These are phyloP conservation scores for Gardenia jasminoides DNA, from an alignment of 257 asterid genomes.

Conservation along the genomic window DNA sequence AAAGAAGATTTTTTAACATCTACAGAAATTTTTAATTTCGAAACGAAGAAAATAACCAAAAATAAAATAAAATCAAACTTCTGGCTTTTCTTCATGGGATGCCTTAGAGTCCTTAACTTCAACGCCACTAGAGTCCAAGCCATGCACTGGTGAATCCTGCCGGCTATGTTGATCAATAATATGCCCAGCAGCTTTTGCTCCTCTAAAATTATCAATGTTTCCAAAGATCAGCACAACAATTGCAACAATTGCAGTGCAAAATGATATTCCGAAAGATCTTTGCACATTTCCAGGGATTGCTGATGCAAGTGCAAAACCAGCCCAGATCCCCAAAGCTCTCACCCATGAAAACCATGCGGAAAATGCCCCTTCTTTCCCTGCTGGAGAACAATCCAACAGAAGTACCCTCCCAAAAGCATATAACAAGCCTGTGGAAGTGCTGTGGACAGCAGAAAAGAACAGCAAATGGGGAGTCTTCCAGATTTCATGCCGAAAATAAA, in stretches of 20 bases:
- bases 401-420: slow-evolving; percentile 84
- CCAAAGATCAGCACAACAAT: slow-evolving; percentile 66
- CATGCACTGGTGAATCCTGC: slow-evolving; percentile 45
- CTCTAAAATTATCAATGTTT: slow-evolving; percentile 68
- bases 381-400: slow-evolving; percentile 77
- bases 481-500: slow-evolving; percentile 45
- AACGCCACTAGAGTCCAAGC: slow-evolving; percentile 26
- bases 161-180: slow-evolving; percentile 42
- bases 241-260: slow-evolving; percentile 56
- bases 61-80: slow-evolving; percentile 23
- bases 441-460: slow-evolving; percentile 65
- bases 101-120: slow-evolving; percentile 32
- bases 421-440: slow-evolving; percentile 65
- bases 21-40: too few species aligned
- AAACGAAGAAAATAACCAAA: background rate
- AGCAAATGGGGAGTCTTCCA: slow-evolving; percentile 59
- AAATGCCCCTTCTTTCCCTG: slow-evolving; percentile 86
- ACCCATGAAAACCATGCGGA: slow-evolving; percentile 88
- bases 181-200: slow-evolving; percentile 85
- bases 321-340: slow-evolving; percentile 61
- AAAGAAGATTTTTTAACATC: too few species aligned
- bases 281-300: slow-evolving; percentile 54
- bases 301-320: slow-evolving; percentile 71
- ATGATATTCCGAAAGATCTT: slow-evolving; percentile 59
- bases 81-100: slow-evolving; percentile 30